Conservation (phyloP, 352 stramenopile species). For the Globisporangium alternatum region DNA sequence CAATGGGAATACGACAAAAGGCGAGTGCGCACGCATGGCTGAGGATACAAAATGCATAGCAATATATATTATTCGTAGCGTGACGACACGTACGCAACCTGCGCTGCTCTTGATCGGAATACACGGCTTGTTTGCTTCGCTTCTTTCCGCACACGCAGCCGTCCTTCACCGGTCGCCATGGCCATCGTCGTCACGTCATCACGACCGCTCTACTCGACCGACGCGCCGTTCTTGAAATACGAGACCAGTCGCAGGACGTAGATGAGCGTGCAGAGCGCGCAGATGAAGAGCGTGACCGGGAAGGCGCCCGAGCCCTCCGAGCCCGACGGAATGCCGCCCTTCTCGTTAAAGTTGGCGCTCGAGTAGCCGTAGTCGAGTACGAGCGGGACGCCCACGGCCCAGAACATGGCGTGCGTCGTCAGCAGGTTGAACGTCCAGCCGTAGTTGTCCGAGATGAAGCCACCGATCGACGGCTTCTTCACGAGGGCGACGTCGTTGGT, state of each 20-base stretch:
- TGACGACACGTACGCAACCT: neutral
- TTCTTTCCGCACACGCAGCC: neutral
- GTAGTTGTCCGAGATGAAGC: slow-evolving; percentile 71
- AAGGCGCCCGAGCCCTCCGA: slow-evolving; percentile 74
- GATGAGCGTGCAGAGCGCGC: slow-evolving; percentile 63
- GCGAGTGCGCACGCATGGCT: too few relatives aligned
- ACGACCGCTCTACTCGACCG: neutral
- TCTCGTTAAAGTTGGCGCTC: slow-evolving; percentile 66
- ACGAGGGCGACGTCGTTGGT: neutral
- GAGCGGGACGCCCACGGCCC: slow-evolving; percentile 75
- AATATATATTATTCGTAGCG: slow-evolving; percentile 2
- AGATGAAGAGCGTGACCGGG: slow-evolving; percentile 82
- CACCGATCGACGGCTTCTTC: slow-evolving; percentile 37
- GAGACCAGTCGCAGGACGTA: slow-evolving; percentile 50
- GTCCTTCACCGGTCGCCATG: neutral
- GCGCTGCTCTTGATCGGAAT: neutral
- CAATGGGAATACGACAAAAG: neutral
- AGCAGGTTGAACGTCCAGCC: slow-evolving; percentile 88
- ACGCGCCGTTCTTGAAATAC: slow-evolving; percentile 43
- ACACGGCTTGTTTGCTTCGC: neutral
- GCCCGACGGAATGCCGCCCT: slow-evolving; percentile 73
- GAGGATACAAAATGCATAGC: neutral
- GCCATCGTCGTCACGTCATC: neutral
- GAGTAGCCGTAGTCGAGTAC: slow-evolving; percentile 80
- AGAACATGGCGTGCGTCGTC: slow-evolving; percentile 78